Conservation (phyloP, 805 yeast genomes). For the Scheffersomyces ergatensis region DNA sequence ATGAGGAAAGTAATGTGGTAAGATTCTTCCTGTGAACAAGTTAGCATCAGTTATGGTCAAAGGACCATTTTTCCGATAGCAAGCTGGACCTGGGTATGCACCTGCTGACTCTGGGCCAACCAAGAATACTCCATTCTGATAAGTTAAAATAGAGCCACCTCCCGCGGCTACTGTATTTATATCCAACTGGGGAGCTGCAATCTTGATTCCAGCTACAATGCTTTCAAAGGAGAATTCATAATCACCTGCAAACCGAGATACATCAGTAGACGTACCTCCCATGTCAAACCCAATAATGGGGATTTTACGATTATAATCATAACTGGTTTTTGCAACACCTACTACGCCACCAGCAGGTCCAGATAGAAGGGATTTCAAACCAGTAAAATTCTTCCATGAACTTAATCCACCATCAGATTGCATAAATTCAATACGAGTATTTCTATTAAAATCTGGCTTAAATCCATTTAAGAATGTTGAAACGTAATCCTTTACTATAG, state of each 20-base stretch:
- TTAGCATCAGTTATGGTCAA: constrained; percentile 40
- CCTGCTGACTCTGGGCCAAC: constrained; percentile 43
- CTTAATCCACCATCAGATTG: constrained; percentile 96
- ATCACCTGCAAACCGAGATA: constrained; percentile 38
- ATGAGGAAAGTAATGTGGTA: constrained; percentile 35
- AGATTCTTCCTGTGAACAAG: constrained; percentile 28
- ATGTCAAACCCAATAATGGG: constrained; percentile 42
- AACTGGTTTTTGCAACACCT: constrained; percentile 85
- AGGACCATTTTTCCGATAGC: constrained; percentile 38
- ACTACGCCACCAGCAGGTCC: constrained; percentile 99
- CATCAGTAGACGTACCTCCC: constrained; percentile 48
- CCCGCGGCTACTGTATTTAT: constrained; percentile 47
- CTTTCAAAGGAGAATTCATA: constrained; percentile 44
- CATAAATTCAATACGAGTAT: constrained; percentile 77
- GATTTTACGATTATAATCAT: constrained; percentile 24
- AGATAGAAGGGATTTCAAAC: constrained; percentile 81
- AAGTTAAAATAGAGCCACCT: constrained; percentile 40
- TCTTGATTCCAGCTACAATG: constrained; percentile 41
- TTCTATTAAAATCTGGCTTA: constrained; percentile 34
- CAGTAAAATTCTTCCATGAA: constrained; percentile 79
- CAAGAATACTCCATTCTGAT: constrained; percentile 36
- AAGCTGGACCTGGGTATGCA: constrained; percentile 40
- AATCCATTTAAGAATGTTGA: constrained; percentile 38
- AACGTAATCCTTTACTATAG: constrained; percentile 33
- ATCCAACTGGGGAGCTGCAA: constrained; percentile 47